Base-by-base conservation (phyloP, 2,329 filamentous ascomycete genomes). In the Aspergillus brunneoviolaceus region DNA sequence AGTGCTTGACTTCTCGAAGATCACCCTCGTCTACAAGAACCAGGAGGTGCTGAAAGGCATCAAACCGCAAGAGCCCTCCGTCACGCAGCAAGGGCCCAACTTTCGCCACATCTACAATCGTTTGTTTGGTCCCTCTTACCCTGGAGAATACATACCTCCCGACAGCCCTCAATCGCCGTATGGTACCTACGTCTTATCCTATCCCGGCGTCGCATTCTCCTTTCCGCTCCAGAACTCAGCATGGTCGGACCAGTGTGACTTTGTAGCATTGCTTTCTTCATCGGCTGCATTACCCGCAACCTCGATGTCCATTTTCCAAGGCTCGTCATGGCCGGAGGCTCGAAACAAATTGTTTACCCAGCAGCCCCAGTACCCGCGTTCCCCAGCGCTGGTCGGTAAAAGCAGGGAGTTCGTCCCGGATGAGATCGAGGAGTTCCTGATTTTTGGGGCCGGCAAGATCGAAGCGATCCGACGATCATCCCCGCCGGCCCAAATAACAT, bases 61-160 rank as follows among this genome's bases (percentile, higher is more conserved):
- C 14, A 77, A 77, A 63, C 63, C 71, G 27, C 61, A 69, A 21
- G 73, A 76, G 50, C 68, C 73, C 65, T 60, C 71, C 14, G 54
- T 64, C 9, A 66, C 72, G 21, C 69, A 80, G 52, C 74, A 75
- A 10, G 91, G 91, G 0, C 93, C 92, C 4, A 89, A 85, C 16
- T 96, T 96, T 74, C 85, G 89, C 61, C 91, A 96, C 74, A 89
- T 99, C 66, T 99, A 98, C 74, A 92, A 96, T 69, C 88, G 91
- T 56, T 82, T 97, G n/a, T 88, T 99, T 64, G 95, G 95, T 0
- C 93, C 93, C 19, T 96, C 94, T 0, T 98, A 96, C 73, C 90
- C 90, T 1, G 95, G 95, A 64, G 95, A 99, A 80, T 99, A 94
- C 71, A 84, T 96, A 42, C 84, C 89, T 9, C 86, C 91, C 2